Conservation (phyloP, 257 asterid species). For the Avicennia marina region DNA sequence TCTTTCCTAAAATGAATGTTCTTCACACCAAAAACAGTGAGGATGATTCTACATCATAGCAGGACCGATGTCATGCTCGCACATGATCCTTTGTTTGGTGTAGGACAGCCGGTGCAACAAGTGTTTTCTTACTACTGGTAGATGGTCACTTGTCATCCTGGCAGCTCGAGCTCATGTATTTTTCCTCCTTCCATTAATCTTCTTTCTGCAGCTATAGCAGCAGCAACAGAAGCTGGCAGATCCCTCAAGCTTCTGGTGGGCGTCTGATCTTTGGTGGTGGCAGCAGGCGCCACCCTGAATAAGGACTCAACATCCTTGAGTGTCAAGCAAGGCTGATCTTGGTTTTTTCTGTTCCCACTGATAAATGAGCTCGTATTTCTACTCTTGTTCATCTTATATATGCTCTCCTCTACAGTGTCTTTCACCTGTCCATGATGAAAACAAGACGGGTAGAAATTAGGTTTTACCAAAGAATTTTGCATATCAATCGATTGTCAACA, state of each 20-base stretch:
- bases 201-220: constrained; percentile 90
- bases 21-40: too few relatives aligned
- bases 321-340: constrained; percentile 82
- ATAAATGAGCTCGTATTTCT: constrained; percentile 59
- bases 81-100: too few relatives aligned
- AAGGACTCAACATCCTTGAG: constrained; percentile 73
- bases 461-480: too few relatives aligned
- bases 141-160: too few relatives aligned
- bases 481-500: too few relatives aligned
- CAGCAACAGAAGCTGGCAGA: constrained; percentile 87
- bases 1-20: too few relatives aligned
- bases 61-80: too few relatives aligned
- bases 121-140: too few relatives aligned
- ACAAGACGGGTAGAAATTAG: background rate
- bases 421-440: constrained; percentile 53
- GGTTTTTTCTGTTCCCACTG: constrained; percentile 88
- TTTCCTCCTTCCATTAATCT: constrained; percentile 42
- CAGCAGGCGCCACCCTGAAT: constrained; percentile 60
- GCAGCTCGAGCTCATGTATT: too few relatives aligned
- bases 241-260: constrained; percentile 51
- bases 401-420: constrained; percentile 87
- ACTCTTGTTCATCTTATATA: constrained; percentile 75
- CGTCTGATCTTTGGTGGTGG: constrained; percentile 22
- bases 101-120: too few relatives aligned
- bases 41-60: too few relatives aligned